Conservation (phyloP, 2,329 filamentous ascomycete genomes). For the Claviceps purpurea region DNA sequence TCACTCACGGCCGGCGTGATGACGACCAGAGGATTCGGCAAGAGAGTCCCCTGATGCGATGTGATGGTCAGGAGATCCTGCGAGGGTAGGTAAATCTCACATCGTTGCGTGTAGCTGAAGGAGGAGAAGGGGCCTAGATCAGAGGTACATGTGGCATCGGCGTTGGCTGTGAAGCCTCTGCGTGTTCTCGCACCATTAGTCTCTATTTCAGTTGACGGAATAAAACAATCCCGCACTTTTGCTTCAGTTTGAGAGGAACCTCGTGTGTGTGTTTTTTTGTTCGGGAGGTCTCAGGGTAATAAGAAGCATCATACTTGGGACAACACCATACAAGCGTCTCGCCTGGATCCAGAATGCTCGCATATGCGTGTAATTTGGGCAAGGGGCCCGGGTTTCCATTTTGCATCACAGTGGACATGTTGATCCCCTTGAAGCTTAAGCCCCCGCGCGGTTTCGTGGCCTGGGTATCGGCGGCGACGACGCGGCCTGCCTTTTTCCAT, state of each 20-base stretch:
- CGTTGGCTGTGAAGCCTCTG: slow-evolving; percentile 8
- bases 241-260: neutral
- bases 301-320: slow-evolving; percentile 8
- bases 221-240: neutral
- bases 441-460: slow-evolving; percentile 2
- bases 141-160: slow-evolving; percentile 6
- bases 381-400: neutral
- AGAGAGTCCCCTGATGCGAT: neutral
- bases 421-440: slow-evolving; percentile 9
- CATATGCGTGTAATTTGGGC: neutral
- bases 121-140: neutral
- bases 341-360: slow-evolving; percentile 6
- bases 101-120: neutral
- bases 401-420: neutral
- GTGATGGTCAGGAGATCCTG: neutral
- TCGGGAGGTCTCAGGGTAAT: neutral
- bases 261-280: neutral
- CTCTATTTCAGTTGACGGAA: neutral
- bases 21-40: neutral
- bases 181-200: neutral
- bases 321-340: slow-evolving; percentile 14
- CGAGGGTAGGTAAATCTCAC: neutral
- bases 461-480: slow-evolving; percentile 5
- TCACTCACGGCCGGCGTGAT: neutral
- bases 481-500: slow-evolving; percentile 12